These are phyloP conservation scores for Metschnikowia shivogae DNA, from an alignment of 805 yeast species.

Conservation along the genomic window DNA sequence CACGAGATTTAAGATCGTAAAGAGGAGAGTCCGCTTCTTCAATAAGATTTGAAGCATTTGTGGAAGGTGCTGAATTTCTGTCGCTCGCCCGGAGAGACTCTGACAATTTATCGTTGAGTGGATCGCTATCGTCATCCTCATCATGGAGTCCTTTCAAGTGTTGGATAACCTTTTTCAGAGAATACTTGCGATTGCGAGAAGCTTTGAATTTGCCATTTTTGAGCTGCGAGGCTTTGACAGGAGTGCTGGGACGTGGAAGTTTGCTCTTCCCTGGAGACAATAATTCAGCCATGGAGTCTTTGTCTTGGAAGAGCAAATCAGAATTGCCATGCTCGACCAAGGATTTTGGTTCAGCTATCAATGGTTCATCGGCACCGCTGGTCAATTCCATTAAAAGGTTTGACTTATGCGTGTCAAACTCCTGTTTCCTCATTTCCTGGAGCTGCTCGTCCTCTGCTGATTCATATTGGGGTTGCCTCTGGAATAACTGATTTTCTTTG, in stretches of 20 bases:
- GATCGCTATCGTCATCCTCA: conserved; percentile 14
- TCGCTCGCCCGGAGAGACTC: conserved; percentile 1
- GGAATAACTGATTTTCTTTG: neutral
- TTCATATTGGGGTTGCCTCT: conserved; percentile 2
- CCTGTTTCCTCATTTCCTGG: conserved; percentile 33
- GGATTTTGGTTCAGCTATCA: conserved; percentile 10
- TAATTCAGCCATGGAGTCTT: conserved; percentile 17
- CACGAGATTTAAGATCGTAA: conserved; percentile 34
- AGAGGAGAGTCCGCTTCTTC: conserved; percentile 53
- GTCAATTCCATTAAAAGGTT: conserved; percentile 14
- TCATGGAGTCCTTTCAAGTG: conserved; percentile 22
- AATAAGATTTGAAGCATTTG: conserved; percentile 31
- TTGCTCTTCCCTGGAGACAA: conserved; percentile 3
- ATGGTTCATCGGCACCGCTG: conserved; percentile 8
- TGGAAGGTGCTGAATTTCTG: conserved; percentile 2
- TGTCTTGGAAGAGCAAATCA: conserved; percentile 34
- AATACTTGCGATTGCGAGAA: conserved; percentile 28
- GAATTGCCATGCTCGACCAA: conserved; percentile 16
- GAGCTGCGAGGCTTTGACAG: conserved; percentile 11
- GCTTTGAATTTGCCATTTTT: conserved; percentile 29
- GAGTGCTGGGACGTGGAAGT: conserved; percentile 7
- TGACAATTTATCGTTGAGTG: conserved; percentile 23
- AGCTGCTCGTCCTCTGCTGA: conserved; percentile 20
- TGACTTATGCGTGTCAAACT: conserved; percentile 25
- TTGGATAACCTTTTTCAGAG: conserved; percentile 27